Evolutionary conservation across 257 asterid species (phyloP), one percentile per base, ranked within the genome.

Genomic region (Solanum chmielewskii): DNA sequence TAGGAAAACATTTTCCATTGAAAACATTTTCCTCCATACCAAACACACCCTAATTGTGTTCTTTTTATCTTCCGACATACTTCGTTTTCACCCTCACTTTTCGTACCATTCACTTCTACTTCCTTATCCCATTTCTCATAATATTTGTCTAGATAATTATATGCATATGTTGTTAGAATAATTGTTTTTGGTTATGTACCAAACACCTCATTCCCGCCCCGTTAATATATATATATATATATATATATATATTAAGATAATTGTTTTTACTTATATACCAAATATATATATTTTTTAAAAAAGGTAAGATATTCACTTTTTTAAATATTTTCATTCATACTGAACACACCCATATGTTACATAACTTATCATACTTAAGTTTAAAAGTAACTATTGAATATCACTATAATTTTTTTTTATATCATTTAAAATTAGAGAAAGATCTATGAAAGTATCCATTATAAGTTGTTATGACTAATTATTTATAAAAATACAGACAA

Each of bases 1-100:
- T 27, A 29, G 29, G 29, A 29, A 29, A 29, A 29, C 29, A 29
- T 29, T 29, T 29, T 29, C 29, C 29, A 29, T 29, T 2, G 29
- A 29, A 29, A 29, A 29, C 29, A 29, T 29, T 29, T 29, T 29
- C 29, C 29, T 29, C 29, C 29, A 29, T 29, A 29, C 29, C 29
- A 29, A 29, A 29, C 29, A 29, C 29, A 29, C 29, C 29, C 31
- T 62, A 15, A 23, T 23, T 62, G 0, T 62, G 2, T 62, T 3
- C 13, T 59, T 0, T 62, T 0, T n/a, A n/a, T n/a, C 29, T 10
- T 62, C 0, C 15, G 15, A 62, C n/a, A 9, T n/a, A 11, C 16
- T 23, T 62, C 29, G 4, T n/a, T n/a, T 62, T 23, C 31, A 62
- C 3, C 70, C 3, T 62, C 0, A 62, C 15, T 62, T 62, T 0